phyloP scores from a whole-genome alignment of 176 grass and related monocot genomes.

The Neostapfia colusana region DNA sequence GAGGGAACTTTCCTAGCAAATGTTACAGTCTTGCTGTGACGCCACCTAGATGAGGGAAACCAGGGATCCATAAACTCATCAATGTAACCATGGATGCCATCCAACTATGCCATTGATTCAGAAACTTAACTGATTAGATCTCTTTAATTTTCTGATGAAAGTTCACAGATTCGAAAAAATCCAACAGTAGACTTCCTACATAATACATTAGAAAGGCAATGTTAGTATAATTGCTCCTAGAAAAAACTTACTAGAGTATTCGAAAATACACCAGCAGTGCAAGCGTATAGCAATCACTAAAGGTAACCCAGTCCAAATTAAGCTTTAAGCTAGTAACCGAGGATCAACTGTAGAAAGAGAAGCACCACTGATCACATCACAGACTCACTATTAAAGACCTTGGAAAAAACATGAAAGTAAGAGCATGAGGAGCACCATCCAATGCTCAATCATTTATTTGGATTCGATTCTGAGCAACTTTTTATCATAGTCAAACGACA shows the following conservation, averaged over 20 bases:
- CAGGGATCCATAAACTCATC: conserved; percentile 43
- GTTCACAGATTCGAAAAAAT: conserved; percentile 26
- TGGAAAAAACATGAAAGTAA: neutral
- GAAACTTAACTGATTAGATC: conserved; percentile 15
- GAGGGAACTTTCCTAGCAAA: conserved; percentile 34
- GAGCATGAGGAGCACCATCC: neutral
- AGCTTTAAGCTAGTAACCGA: neutral
- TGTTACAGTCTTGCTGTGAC: conserved; percentile 31
- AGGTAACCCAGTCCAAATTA: neutral
- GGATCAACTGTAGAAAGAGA: conserved; percentile 5
- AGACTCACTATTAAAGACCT: conserved; percentile 1
- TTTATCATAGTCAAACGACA: conserved; percentile 36
- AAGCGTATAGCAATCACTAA: conserved; percentile 10
- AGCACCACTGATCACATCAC: neutral
- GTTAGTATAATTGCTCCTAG: conserved; percentile 21
- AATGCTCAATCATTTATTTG: conserved; percentile 20
- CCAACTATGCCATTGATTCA: conserved; percentile 19
- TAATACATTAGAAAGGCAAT: conserved; percentile 35
- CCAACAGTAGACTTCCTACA: conserved; percentile 33
- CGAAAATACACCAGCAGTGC: neutral
- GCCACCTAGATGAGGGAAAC: conserved; percentile 11
- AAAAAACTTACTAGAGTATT: neutral
- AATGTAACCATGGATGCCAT: conserved; percentile 39
- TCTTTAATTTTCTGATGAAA: conserved; percentile 6
- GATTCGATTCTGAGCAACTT: neutral